Conservation (phyloP, 257 asterid species). For the Asclepias syriaca region DNA sequence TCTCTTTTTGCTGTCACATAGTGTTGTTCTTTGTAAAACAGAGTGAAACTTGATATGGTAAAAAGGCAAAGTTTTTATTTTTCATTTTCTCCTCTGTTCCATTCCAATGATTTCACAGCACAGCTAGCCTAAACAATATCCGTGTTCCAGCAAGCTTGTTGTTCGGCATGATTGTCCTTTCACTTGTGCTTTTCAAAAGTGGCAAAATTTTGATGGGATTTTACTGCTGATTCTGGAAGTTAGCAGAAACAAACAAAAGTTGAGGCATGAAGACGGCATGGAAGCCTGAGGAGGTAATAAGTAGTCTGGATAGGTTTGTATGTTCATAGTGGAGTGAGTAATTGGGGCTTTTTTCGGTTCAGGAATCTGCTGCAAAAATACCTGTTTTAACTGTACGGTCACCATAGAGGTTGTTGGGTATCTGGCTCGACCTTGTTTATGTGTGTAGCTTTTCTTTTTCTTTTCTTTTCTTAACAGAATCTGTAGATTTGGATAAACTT, state of each 20-base stretch:
- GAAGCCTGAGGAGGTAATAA: slow-evolving; percentile 1
- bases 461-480: not conserved
- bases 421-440: slow-evolving; percentile 12
- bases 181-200: slow-evolving; percentile 21
- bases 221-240: slow-evolving; percentile 10
- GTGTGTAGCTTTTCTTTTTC: slow-evolving; percentile 15
- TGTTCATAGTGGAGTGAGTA: slow-evolving; percentile 16
- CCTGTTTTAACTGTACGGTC: slow-evolving; percentile 5
- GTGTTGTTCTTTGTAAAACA: slow-evolving; percentile 14
- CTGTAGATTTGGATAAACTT: slow-evolving; percentile 12
- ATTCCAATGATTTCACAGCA: slow-evolving; percentile 28
- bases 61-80: slow-evolving; percentile 1
- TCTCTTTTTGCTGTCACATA: slow-evolving; percentile 16
- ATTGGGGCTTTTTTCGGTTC: slow-evolving; percentile 21
- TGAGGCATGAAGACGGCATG: not conserved
- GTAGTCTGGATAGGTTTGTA: slow-evolving; percentile 15
- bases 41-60: slow-evolving; percentile 15
- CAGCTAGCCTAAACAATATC: slow-evolving; percentile 30
- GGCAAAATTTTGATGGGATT: slow-evolving; percentile 28
- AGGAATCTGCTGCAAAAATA: slow-evolving; percentile 27
- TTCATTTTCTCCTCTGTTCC: slow-evolving; percentile 21
- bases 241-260: slow-evolving; percentile 5
- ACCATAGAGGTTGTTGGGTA: slow-evolving; percentile 21
- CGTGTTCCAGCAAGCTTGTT: slow-evolving; percentile 20
- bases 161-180: slow-evolving; percentile 40